These are phyloP conservation scores for Colletotrichum spaethianum DNA, from an alignment of 2,329 filamentous ascomycete genomes.

Conservation along the genomic window DNA sequence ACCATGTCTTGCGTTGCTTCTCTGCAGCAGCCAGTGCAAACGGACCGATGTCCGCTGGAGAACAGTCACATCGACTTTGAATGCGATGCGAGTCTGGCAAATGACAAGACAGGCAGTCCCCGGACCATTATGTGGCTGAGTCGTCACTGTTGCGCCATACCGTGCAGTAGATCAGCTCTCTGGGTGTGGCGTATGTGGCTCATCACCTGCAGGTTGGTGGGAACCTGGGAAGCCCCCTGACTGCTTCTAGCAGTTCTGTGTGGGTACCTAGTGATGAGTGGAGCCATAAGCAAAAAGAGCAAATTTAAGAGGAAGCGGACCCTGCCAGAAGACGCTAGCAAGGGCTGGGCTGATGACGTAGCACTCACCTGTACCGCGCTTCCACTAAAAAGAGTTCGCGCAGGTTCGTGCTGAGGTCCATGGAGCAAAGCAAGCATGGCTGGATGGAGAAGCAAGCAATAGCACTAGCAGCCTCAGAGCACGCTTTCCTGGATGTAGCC, in stretches of 20 bases:
- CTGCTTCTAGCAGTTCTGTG: slow-evolving; percentile 10
- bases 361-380: slow-evolving; percentile 25
- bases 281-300: slow-evolving; percentile 19
- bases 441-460: slow-evolving; percentile 5
- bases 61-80: slow-evolving; percentile 26
- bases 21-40: slow-evolving; percentile 18
- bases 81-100: background rate
- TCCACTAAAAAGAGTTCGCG: slow-evolving; percentile 23
- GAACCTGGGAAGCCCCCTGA: slow-evolving; percentile 5
- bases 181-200: slow-evolving; percentile 37
- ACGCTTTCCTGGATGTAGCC: background rate
- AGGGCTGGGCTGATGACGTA: slow-evolving; percentile 39
- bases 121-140: slow-evolving; percentile 29
- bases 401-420: slow-evolving; percentile 18
- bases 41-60: slow-evolving; percentile 29
- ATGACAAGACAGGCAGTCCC: slow-evolving; percentile 22
- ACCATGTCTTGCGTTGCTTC: slow-evolving; percentile 11
- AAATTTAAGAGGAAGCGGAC: slow-evolving; percentile 26
- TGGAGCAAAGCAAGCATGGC: slow-evolving; percentile 1
- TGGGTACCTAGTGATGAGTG: slow-evolving; percentile 23
- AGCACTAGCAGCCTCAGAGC: slow-evolving; percentile 9
- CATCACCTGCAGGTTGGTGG: slow-evolving; percentile 7
- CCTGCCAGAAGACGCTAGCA: slow-evolving; percentile 13
- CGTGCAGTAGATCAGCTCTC: slow-evolving; percentile 14
- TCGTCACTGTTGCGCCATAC: slow-evolving; percentile 25